Base-by-base conservation (phyloP, 179 eudicot genomes). In the Amaranthus tricolor region DNA sequence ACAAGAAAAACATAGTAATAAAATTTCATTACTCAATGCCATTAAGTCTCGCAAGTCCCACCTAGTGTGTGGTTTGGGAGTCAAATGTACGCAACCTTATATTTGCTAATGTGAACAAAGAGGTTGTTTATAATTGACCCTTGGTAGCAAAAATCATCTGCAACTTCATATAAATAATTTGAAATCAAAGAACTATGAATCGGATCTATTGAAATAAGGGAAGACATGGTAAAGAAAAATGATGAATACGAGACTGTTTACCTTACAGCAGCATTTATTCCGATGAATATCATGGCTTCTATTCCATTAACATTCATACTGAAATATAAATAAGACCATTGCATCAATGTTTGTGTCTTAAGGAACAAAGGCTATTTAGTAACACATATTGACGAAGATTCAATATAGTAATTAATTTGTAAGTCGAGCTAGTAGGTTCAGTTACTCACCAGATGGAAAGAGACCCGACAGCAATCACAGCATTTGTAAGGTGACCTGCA, bases 181-280 rank as follows among this genome's bases (percentile, higher is more conserved):
- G 4, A 58, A 4, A 10, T 6, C 19, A 11, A 14, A 14, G 21
- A 57, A 57, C 2, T 16, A 16, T 16, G 6, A 57, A 6, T 16
- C 61, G 0, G 21, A 57, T 9, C 2, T 3, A 7, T 10, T 9
- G 19, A 15, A 54, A 13, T 11, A 13, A 43, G 0, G 0, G 8
- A 24, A 51, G 20, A 7, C 43, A 53, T 6, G 55, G 47, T 20
- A 6, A 44, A 70, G 31, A 31, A 47, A 7, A 15, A 51, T 44
- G 10, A 14, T 7, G 11, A 63, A 31, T 14, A 66, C 8, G 0
- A 4, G 49, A 68, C 1, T 7, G 45, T 6, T 74, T 80, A 89
- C 97, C 97, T 88, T 80, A 89, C 78, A 48, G 97, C 97, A 56
- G 93, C 96, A 88, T 90, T 88, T 52, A 92, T 82, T 70, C 97